Evolutionary conservation across 1,284 basidiomycete genomes (phyloP), one percentile per base, ranked within the genome.

Genomic region (Ganoderma meredithae): DNA sequence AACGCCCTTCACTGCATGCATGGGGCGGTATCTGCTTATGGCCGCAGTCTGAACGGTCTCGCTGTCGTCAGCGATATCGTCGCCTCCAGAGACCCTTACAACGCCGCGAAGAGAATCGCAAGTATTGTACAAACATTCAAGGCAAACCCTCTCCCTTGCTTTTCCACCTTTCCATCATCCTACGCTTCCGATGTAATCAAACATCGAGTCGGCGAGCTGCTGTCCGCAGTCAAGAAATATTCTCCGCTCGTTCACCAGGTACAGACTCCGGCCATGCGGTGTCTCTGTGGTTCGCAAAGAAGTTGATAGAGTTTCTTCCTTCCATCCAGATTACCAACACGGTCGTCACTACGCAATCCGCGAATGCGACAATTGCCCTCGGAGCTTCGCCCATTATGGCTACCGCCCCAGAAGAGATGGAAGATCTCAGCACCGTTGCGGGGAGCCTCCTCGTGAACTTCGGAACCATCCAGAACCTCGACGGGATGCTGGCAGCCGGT

Each of bases 341-440:
- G 63, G 96, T 98, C 41, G 95, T 96, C 33, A 90, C 92, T 25
- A 96, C 91, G 41, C 95, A 97, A 82, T 95, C 93, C 2, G 96
- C 96, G 22, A 99, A 98, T 79, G 88, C 94, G 1, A 97, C 96
- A 0, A 85, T 99, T 10, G 95, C 96, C 0, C 79, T 98, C 6
- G 93, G 94, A 41, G 95, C 91, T 15, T 96, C 94, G 64, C 97
- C 97, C 1, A 97, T 98, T 78, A 99, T 98, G 96, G 93, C 95
- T 6, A 92, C 92, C 39, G 89, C 92, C 43, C 86, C 91, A 0
- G 83, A 88, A 70, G 97, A 99, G 79, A 95, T 96, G 83, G 86
- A 88, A 33, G 95, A 97, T 72, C 85, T 99, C 17, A 86, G 89
- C 63, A 83, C 83, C 17, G 86, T 91, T 33, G 88, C 88, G 53